Conservation (phyloP, 1,139 yeast species). For the Pichia sp. region DNA sequence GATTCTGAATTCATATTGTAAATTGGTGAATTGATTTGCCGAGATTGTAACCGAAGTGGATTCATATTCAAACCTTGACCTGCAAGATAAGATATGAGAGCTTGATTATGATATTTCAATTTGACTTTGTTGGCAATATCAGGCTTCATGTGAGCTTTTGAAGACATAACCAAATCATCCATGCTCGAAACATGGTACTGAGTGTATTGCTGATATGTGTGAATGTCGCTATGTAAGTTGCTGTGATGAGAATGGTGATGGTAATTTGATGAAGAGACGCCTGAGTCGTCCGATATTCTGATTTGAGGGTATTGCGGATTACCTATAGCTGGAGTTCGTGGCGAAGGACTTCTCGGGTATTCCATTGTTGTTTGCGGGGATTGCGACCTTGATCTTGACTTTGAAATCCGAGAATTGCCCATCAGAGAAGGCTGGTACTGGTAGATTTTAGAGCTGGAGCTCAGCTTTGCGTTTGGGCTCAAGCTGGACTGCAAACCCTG, state of each 20-base stretch:
- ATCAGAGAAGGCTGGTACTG: too few species aligned
- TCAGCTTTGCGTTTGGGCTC: too few species aligned
- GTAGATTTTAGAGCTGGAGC: too few species aligned
- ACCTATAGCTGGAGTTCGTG: neutral
- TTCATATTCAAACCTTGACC: constrained; percentile 26
- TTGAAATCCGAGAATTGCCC: too few species aligned
- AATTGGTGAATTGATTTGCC: constrained; percentile 11
- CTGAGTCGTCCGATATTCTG: neutral
- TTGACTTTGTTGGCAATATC: constrained; percentile 6
- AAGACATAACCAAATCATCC: constrained; percentile 19
- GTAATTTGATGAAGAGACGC: too few species aligned
- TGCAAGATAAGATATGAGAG: constrained; percentile 19
- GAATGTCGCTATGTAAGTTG: neutral
- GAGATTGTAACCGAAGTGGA: constrained; percentile 20
- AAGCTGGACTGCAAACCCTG: too few species aligned
- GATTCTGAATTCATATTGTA: neutral
- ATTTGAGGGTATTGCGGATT: neutral
- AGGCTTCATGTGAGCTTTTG: neutral
- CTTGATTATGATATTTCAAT: constrained; percentile 23
- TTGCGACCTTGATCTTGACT: neutral
- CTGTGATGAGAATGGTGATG: too few species aligned
- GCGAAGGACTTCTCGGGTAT: neutral
- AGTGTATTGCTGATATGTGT: constrained; percentile 4
- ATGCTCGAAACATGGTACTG: constrained; percentile 16
- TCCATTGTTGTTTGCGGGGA: neutral